Conservation (phyloP, 148 eudicot species). For the Camellia japonica region DNA sequence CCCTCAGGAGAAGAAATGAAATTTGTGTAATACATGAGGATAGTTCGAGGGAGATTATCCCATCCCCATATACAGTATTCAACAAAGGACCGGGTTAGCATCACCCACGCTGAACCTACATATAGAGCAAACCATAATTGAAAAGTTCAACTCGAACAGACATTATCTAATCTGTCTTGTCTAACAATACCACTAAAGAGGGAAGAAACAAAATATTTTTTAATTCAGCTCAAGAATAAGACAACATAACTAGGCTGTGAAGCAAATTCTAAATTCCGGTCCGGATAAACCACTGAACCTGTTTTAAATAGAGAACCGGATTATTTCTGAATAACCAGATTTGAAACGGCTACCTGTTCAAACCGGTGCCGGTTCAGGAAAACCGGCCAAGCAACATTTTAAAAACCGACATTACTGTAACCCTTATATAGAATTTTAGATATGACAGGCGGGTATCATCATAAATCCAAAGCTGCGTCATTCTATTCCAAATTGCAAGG, state of each 20-base stretch:
- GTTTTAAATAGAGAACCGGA: no score
- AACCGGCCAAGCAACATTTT: no score
- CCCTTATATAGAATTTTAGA: neutral
- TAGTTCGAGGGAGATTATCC: slow-evolving; percentile 91
- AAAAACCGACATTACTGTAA: neutral
- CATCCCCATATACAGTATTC: slow-evolving; percentile 98
- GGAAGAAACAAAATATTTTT: no score
- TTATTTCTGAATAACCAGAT: no score
- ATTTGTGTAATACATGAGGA: slow-evolving; percentile 85
- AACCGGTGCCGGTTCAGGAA: no score
- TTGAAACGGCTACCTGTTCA: neutral
- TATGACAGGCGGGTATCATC: neutral
- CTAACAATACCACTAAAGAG: no score
- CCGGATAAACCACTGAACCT: no score
- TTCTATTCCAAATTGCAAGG: neutral
- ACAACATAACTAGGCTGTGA: neutral
- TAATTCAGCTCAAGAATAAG: neutral
- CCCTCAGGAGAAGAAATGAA: slow-evolving; percentile 95
- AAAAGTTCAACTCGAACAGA: neutral
- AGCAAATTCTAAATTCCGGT: neutral
- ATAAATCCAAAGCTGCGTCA: neutral
- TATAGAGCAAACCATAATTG: neutral
- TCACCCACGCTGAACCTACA: slow-evolving; percentile 97
- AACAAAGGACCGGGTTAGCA: slow-evolving; percentile 81
- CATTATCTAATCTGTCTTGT: neutral